Evolutionary conservation across 2,329 filamentous ascomycete species (phyloP), one percentile per base, ranked within the genome.

Genomic region (Alternaria arborescens): DNA sequence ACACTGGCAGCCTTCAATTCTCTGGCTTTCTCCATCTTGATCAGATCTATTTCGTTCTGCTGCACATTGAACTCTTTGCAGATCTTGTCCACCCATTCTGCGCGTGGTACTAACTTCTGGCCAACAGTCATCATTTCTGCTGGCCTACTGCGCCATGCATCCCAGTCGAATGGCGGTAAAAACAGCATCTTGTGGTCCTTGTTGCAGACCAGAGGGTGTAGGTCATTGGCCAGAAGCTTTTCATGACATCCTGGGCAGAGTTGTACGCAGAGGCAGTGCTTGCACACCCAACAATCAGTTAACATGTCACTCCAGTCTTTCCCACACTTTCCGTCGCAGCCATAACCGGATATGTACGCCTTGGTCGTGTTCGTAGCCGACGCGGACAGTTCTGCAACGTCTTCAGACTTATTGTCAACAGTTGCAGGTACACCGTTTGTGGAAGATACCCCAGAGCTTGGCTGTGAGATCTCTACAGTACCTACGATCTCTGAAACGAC

Each of bases 111-210:
- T 11, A 14, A 18, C 38, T 43, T 1, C 14, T 43, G n/a, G 18
- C 14, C 26, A 14, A 53, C 28, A 18, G 4, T 24, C 40, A 53
- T 53, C 51, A 43, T 53, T 8, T 34, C 51, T 26, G 40, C 38
- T 1, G 51, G 51, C 0, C 8, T 34, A 6, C 0, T 24, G 1
- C 41, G 52, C 52, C 52, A 54, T 16, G 16, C 10, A 1, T 20
- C 10, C 52, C 52, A 54, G 22, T 54, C 52, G 3, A 54, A 54
- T 0, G 41, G 30, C 16, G 52, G 52, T 5, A 54, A 0, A 4
- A 8, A 20, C 0, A 54, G 52, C 52, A 54, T 54, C 30, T 46
- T 44, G 41, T 54, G 52, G 3, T 44, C 11, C 3, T 54, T 46
- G 30, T 54, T 38, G 22, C 52, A 54, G 6, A 44, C 1, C 0